Base-by-base conservation (phyloP, 1,284 basidiomycete genomes). In the Ustilago cynodontis region DNA sequence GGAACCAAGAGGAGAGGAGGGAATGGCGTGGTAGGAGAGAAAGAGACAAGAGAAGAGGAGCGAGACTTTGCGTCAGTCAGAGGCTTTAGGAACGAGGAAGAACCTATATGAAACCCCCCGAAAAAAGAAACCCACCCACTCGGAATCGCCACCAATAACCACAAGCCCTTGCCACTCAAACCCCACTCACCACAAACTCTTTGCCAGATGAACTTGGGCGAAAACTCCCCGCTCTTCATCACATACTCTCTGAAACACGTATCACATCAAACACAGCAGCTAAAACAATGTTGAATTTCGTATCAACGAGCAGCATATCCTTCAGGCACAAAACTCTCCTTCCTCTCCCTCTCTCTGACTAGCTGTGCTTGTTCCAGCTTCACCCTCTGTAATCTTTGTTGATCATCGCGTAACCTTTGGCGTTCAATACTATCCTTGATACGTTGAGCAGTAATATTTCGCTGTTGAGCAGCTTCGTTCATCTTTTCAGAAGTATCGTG, bases 401-500 rank as follows among this genome's bases (percentile, higher is more conserved):
- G 4, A 9, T 31, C 3, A 13, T 9, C 14, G 7, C 14, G 3
- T 13, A 37, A 37, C 14, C 35, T 6, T 3, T 37, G 8, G 35
- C 14, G 35, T 37, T 37, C 14, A 13, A 37, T 16, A 58, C 39
- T 1, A 24, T 50, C 54, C 11, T 49, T 2, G 24, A 68, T 29
- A 7, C 4, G 7, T 0, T 28, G 1, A 1, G 49, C 31, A 13
- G 58, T 65, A 54, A 68, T 35, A 20, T 73, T 68, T 22, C 65
- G 9, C 22, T 57, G 24, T 3, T 31, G 33, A 1, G 45, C 41
- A 3, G 20, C 26, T 3, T 68, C 49, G 50, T 73, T 65, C 2
- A 68, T 29, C 20, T 61, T 26, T 35, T 73, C 71, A 1, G 61
- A 29, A 3, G 71, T 14, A n/a, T 73, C 65, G 51, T 73, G 71